Percentiles rank a stretch among this genome's conserved stretches.
Evolutionary conservation across 768 basidiomycete species (phyloP).

Genomic region (Panellus pusillus): DNA sequence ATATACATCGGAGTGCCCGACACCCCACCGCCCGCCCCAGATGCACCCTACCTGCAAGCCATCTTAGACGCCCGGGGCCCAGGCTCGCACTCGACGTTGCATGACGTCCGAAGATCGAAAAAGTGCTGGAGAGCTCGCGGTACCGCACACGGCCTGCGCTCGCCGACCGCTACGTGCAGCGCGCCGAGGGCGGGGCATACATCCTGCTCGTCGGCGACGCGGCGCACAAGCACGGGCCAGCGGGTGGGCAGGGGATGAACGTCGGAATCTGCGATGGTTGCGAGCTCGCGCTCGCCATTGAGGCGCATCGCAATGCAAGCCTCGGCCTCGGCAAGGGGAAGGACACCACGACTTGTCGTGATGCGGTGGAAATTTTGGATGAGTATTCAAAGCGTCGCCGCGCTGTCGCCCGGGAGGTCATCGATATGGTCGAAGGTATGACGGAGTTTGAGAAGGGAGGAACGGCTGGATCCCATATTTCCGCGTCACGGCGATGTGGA

Average conservation of each 20-base stretch:
- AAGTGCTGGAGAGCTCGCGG: constrained; percentile 38
- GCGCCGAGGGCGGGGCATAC: constrained; percentile 6
- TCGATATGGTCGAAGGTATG: constrained; percentile 32
- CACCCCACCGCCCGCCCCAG: constrained; percentile 9
- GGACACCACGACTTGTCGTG: background rate
- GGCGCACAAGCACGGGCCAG: constrained; percentile 31
- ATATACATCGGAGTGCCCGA: constrained; percentile 14
- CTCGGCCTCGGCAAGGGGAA: background rate
- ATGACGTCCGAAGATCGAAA: constrained; percentile 6
- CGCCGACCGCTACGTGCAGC: constrained; percentile 29
- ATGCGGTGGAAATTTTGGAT: constrained; percentile 25
- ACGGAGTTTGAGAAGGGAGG: constrained; percentile 20
- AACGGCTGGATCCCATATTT: constrained; percentile 3
- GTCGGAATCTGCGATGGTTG: constrained; percentile 44
- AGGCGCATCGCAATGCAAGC: constrained; percentile 23
- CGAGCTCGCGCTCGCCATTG: constrained; percentile 35
- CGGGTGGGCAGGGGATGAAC: constrained; percentile 51
- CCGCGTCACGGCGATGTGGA: constrained; percentile 6
- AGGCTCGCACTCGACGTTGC: background rate
- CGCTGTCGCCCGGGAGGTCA: constrained; percentile 33
- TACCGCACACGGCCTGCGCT: constrained; percentile 39
- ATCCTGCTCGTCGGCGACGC: constrained; percentile 39
- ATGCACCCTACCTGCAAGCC: constrained; percentile 10
- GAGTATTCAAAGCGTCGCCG: constrained; percentile 31
- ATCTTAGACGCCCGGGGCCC: constrained; percentile 12